phyloP scores from a whole-genome alignment of 352 stramenopile genomes.

The Albugo laibachii region DNA sequence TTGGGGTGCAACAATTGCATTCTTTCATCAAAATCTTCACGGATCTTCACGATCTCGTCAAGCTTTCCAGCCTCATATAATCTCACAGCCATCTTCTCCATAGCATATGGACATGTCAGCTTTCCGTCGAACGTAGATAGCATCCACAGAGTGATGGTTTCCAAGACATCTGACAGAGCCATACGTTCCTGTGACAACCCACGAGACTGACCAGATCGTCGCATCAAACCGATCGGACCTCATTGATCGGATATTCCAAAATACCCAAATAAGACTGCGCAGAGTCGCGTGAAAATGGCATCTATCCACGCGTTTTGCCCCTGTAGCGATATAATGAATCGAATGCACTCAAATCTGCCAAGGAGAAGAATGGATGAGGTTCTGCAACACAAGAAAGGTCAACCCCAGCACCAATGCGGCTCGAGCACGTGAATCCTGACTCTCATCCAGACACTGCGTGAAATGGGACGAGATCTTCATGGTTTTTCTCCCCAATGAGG shows the following conservation, averaged over 20 bases:
- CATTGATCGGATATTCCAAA: slow-evolving; percentile 37
- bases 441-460: slow-evolving; percentile 60
- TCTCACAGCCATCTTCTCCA: slow-evolving; percentile 37
- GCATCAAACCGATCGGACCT: slow-evolving; percentile 47
- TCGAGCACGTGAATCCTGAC: slow-evolving; percentile 55
- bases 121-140: slow-evolving; percentile 45
- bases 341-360: slow-evolving; percentile 76
- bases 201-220: slow-evolving; percentile 39
- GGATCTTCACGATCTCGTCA: slow-evolving; percentile 32
- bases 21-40: slow-evolving; percentile 60
- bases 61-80: slow-evolving; percentile 52
- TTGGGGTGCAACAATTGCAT: slow-evolving; percentile 58
- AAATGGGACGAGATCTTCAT: slow-evolving; percentile 67
- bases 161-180: slow-evolving; percentile 24
- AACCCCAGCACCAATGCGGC: slow-evolving; percentile 47
- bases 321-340: slow-evolving; percentile 64
- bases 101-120: slow-evolving; percentile 39
- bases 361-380: slow-evolving; percentile 34
- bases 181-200: slow-evolving; percentile 50
- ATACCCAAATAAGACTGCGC: slow-evolving; percentile 47
- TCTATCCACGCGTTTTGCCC: slow-evolving; percentile 43
- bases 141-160: slow-evolving; percentile 37
- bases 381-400: slow-evolving; percentile 48
- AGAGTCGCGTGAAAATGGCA: slow-evolving; percentile 37
- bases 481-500: slow-evolving; percentile 30